phyloP scores from a whole-genome alignment of 78 protist species.

The Dictyostelium discoideum region DNA sequence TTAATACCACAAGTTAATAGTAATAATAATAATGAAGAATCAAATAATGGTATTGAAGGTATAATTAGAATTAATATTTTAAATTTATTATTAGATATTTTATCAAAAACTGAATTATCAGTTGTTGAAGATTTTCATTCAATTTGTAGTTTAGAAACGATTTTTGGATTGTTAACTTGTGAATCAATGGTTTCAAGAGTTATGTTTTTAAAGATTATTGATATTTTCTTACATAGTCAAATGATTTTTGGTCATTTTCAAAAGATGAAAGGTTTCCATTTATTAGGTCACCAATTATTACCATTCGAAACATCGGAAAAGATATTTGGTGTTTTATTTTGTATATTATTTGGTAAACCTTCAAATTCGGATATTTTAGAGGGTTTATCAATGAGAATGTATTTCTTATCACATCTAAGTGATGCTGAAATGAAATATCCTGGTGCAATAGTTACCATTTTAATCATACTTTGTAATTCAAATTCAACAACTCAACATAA shows the following conservation, averaged over 20 bases:
- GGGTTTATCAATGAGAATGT: slow-evolving; percentile 39
- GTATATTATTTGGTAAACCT: slow-evolving; percentile 76
- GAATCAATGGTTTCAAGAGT: slow-evolving; percentile 33
- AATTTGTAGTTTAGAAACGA: slow-evolving; percentile 47
- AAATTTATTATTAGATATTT: slow-evolving; percentile 18
- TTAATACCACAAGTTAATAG: background rate
- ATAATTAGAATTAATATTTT: slow-evolving; percentile 26
- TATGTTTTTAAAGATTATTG: slow-evolving; percentile 49
- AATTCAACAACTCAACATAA: slow-evolving; percentile 28
- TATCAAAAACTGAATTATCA: slow-evolving; percentile 23
- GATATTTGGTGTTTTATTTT: slow-evolving; percentile 67
- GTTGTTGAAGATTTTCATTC: slow-evolving; percentile 72
- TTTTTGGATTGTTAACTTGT: slow-evolving; percentile 48
- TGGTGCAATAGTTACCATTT: slow-evolving; percentile 14
- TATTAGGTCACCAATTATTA: slow-evolving; percentile 40
- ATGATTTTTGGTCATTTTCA: slow-evolving; percentile 36
- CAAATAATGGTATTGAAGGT: background rate
- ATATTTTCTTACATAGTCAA: slow-evolving; percentile 37
- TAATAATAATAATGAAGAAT: background rate
- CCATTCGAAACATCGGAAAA: slow-evolving; percentile 45
- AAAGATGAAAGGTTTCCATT: slow-evolving; percentile 79
- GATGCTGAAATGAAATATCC: slow-evolving; percentile 49
- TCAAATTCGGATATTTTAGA: background rate
- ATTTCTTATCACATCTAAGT: background rate
- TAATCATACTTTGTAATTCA: slow-evolving; percentile 32